Evolutionary conservation across 148 eudicot species (phyloP).

Genomic region (Rhododendron williamsianum): DNA sequence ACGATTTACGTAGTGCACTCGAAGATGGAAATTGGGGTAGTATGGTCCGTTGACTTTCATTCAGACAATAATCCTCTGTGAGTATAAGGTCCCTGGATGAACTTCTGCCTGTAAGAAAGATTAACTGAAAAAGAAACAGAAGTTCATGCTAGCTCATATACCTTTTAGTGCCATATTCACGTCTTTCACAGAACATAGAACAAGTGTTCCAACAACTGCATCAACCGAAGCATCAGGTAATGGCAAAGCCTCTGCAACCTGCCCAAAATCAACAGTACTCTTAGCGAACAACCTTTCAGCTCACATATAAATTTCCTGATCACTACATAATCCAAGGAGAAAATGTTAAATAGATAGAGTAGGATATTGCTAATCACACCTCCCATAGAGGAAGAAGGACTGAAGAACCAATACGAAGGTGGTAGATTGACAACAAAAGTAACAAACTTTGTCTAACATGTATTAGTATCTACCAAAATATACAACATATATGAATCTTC

Average conservation of each 20-base stretch:
- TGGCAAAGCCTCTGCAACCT: constrained; percentile 90
- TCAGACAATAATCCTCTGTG: not conserved
- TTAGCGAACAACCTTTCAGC: not conserved
- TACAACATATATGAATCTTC: not conserved
- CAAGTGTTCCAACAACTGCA: constrained; percentile 89
- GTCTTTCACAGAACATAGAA: constrained; percentile 81
- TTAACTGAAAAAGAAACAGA: not conserved
- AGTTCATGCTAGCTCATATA: constrained; percentile 4
- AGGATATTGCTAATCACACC: not conserved
- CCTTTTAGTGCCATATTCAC: constrained; percentile 60
- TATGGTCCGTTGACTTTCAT: not conserved
- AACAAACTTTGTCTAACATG: not conserved
- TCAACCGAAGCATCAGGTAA: constrained; percentile 74
- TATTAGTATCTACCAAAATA: not conserved
- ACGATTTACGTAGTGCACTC: not conserved
- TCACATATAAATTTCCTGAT: not conserved
- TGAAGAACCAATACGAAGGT: not conserved
- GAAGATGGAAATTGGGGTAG: not conserved
- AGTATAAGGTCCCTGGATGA: not conserved
- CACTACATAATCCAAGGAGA: not conserved
- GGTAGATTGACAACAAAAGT: not conserved
- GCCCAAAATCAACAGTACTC: constrained; percentile 14
- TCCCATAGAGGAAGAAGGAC: not conserved
- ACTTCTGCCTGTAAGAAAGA: not conserved
- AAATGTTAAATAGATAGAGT: not conserved